Conservation (phyloP, 495 filamentous ascomycete genomes). For the Hypoxylon crocopeplum region DNA sequence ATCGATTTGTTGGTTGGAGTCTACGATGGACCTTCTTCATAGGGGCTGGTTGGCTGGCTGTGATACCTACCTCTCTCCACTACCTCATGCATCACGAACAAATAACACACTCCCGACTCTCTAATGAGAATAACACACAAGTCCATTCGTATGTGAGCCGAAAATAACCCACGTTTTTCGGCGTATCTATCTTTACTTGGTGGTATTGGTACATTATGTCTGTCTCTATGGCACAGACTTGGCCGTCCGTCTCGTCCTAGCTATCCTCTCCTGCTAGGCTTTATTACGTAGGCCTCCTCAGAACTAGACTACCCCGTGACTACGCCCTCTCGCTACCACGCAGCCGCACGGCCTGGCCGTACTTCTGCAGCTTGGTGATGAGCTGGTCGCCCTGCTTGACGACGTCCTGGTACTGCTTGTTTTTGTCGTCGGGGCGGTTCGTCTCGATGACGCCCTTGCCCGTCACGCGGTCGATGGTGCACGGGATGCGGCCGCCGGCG, state of each 20-base stretch:
- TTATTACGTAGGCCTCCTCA: background rate
- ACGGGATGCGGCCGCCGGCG: slow-evolving; percentile 88
- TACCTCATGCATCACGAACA: no score
- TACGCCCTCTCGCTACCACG: slow-evolving; percentile 88
- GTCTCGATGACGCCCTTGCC: slow-evolving; percentile 95
- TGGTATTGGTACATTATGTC: slow-evolving; percentile 28
- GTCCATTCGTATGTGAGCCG: background rate
- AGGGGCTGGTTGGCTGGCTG: no score
- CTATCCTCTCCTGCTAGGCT: background rate
- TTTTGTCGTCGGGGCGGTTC: slow-evolving; percentile 96
- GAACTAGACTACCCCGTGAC: background rate
- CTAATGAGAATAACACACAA: no score
- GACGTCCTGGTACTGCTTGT: slow-evolving; percentile 97
- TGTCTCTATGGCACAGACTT: no score
- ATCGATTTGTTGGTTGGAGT: no score
- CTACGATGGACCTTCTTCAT: no score
- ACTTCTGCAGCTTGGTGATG: slow-evolving; percentile 99
- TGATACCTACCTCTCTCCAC: background rate
- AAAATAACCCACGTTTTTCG: background rate
- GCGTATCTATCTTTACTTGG: slow-evolving; percentile 3
- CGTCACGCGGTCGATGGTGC: slow-evolving; percentile 92
- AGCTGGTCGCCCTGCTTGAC: slow-evolving; percentile 96
- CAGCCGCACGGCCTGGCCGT: slow-evolving; percentile 92
- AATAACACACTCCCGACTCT: no score
- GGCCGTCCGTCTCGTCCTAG: no score